A percentile compares a stretch with the other conserved stretches of the same genome.
Evolutionary conservation across 768 basidiomycete species (phyloP).

Genomic region (Podaxis pistillaris): DNA sequence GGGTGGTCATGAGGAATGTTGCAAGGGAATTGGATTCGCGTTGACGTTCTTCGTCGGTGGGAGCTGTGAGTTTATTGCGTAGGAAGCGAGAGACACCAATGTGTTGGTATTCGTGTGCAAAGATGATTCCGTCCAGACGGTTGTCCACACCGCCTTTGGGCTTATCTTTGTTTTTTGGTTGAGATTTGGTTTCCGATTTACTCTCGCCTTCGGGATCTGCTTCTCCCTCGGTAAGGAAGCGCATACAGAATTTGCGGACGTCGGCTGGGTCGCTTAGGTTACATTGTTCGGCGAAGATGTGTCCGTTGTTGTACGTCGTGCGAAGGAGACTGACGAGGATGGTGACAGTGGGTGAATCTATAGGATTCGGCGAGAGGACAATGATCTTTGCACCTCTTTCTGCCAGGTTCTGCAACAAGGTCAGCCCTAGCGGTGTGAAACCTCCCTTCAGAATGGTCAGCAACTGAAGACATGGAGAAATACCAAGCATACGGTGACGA

Average conservation of each 20-base stretch:
- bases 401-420: conserved; percentile 64
- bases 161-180: background rate
- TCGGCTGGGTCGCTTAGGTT: conserved; percentile 65
- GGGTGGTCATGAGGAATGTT: conserved; percentile 8
- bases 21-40: conserved; percentile 43
- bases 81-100: conserved; percentile 46
- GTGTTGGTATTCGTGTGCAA: conserved; percentile 73
- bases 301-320: conserved; percentile 66
- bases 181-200: background rate
- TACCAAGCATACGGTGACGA: conserved; percentile 56
- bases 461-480: conserved; percentile 3
- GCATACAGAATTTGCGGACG: conserved; percentile 66
- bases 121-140: conserved; percentile 75
- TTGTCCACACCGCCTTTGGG: conserved; percentile 35
- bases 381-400: conserved; percentile 78
- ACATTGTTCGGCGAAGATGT: conserved; percentile 79
- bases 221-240: conserved; percentile 49
- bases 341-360: conserved; percentile 52
- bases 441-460: conserved; percentile 49
- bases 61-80: background rate
- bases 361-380: conserved; percentile 61
- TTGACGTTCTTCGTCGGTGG: conserved; percentile 28
- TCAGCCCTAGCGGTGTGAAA: conserved; percentile 72
- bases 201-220: background rate
- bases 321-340: conserved; percentile 68